These are phyloP conservation scores for Coemansia sp. DNA, from an alignment of 192 early-diverging fungal species.

Conservation along the genomic window DNA sequence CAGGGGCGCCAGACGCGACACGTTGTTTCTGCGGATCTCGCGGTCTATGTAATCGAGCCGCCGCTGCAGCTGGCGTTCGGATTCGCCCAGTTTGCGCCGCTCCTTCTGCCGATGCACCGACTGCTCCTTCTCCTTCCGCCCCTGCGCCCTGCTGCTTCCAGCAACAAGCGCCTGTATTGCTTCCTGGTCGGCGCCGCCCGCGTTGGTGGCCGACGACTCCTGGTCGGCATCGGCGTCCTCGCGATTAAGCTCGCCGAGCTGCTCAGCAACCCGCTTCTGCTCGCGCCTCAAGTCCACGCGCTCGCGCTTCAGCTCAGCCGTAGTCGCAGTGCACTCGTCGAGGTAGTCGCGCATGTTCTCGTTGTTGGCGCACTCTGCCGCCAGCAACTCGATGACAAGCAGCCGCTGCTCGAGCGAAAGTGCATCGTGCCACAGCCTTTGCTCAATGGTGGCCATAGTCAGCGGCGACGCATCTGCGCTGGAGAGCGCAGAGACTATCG, in stretches of 20 bases:
- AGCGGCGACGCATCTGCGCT: conserved; percentile 11
- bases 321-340: conserved; percentile 71
- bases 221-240: conserved; percentile 7
- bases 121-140: conserved; percentile 39
- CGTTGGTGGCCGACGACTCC: background rate
- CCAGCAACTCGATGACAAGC: conserved; percentile 64
- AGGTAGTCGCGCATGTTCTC: conserved; percentile 65
- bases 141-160: conserved; percentile 23
- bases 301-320: conserved; percentile 73
- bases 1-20: conserved; percentile 70
- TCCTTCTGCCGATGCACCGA: conserved; percentile 49
- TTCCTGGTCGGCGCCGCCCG: background rate
- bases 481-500: conserved; percentile 46
- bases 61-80: conserved; percentile 30
- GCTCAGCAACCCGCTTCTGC: conserved; percentile 56
- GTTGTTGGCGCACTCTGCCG: conserved; percentile 60
- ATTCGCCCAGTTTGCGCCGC: conserved; percentile 46
- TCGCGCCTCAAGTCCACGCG: conserved; percentile 71
- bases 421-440: conserved; percentile 11
- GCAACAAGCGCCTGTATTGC: background rate
- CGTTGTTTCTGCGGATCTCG: conserved; percentile 64
- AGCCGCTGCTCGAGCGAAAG: conserved; percentile 56
- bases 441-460: background rate
- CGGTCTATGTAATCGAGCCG: conserved; percentile 67
- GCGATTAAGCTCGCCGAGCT: conserved; percentile 51